phyloP scores from a whole-genome alignment of 495 filamentous ascomycete genomes.

The Penicillium angulare region DNA sequence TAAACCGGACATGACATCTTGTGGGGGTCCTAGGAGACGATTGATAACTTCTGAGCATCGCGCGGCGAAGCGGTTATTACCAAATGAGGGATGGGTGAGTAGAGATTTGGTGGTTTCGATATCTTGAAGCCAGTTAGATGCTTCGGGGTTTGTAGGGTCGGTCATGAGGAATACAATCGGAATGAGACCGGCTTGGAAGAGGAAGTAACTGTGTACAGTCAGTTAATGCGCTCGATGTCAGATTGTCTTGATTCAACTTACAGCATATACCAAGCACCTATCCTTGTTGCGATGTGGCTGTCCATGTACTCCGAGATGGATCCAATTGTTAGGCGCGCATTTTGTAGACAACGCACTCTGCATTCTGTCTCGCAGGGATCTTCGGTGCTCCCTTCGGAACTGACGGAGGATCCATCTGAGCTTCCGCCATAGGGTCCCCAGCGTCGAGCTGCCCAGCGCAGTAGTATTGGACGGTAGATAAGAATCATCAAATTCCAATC shows the following conservation, averaged over 20 bases:
- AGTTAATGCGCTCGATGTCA: too few relatives aligned
- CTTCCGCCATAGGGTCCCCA: conserved; percentile 34
- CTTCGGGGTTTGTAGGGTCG: conserved; percentile 42
- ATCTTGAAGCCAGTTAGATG: conserved; percentile 44
- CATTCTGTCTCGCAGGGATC: conserved; percentile 44
- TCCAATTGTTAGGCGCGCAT: conserved; percentile 41
- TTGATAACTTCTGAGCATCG: conserved; percentile 47
- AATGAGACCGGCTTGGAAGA: conserved; percentile 54
- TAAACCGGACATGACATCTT: conserved; percentile 6
- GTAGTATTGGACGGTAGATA: conserved; percentile 51
- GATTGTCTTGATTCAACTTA: conserved; percentile 24
- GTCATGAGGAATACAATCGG: conserved; percentile 51
- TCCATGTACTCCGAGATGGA: conserved; percentile 46
- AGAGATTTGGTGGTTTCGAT: conserved; percentile 47
- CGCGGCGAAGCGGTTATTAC: conserved; percentile 42
- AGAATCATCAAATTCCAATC: conserved; percentile 53
- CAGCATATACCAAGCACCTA: conserved; percentile 54
- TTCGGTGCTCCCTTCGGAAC: conserved; percentile 31
- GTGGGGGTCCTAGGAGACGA: conserved; percentile 38
- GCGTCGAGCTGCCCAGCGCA: conserved; percentile 46
- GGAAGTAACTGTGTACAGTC: conserved; percentile 41
- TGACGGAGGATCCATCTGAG: conserved; percentile 20
- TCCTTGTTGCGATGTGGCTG: conserved; percentile 39
- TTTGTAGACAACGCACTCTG: conserved; percentile 42
- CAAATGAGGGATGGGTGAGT: conserved; percentile 41